Base-by-base conservation (phyloP, 306 rosid genomes). In the Datisca glomerata region DNA sequence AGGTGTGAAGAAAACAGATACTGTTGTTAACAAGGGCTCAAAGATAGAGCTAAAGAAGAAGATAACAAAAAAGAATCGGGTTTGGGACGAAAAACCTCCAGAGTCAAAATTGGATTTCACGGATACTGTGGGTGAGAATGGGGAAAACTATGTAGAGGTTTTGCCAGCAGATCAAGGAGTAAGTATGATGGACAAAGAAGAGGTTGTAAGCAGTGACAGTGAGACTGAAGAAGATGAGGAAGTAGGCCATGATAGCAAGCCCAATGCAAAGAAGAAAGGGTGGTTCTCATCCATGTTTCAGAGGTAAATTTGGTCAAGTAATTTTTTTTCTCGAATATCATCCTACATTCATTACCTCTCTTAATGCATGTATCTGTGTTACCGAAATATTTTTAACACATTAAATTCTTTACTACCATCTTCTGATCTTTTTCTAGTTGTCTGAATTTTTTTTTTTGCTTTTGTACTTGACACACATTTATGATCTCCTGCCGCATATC, bases 151-250 rank as follows among this genome's bases (percentile, higher is more conserved):
- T n/a, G 59, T 66, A n/a, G 91, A 77, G 65, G 74, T 56, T 53
- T 67, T 80, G 56, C 80, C 93, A 46, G 68, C 80, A 41, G 89
- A 83, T 39, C 97, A 89, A 2, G 97, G 97, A 54, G 87, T 83
- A 58, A 89, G 97, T 53, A 76, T 83, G 95, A 89, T 89, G 97
- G 97, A 89, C 71, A 79, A 75, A 63, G 95, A 89, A 56, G 97
- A 89, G 79, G 24, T 72, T 25, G 13, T 74, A 67, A 83, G 95
- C 46, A 89, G 97, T 59, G 97, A 87, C 34, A 79, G 97, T 48
- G 94, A 87, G 76, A 41, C 27, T 36, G 97, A 79, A 39, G 87
- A 71, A 34, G 96, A 81, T 24, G 93, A 69, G 44, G 87, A 82
- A 49, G 51, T 24, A 21, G 78, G 70, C 44, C 69, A 68, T 68